Base-by-base conservation (phyloP, 1,284 basidiomycete genomes). In the Sporisorium scitamineum region DNA sequence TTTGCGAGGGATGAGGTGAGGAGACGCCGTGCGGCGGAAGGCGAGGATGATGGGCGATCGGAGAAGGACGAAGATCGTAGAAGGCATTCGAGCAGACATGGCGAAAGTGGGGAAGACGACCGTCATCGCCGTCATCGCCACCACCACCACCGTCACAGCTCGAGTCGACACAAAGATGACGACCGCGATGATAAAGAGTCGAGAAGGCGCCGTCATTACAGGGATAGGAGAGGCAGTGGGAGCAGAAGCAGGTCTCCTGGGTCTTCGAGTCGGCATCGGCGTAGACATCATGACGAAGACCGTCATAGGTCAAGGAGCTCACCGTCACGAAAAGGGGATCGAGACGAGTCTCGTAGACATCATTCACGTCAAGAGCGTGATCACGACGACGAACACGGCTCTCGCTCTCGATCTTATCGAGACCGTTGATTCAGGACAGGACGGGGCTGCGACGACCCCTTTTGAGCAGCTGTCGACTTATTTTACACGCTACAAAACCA, bases 1-100 rank as follows among this genome's bases (percentile, higher is more conserved):
- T 59, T 70, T 26, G 81, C 81, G 0, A 66, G 54, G n/a, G 61
- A 79, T 31, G 66, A 69, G 48, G 66, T 74, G 16, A 53, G 62
- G 55, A 61, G 59, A 20, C 50, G 63, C 14, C 61, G 63, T n/a
- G 53, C 59, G n/a, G 65, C 61, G 16, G 56, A 55, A 58, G 64
- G 71, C 60, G 61, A 80, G 60, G 54, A 59, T 22, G 61, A 63
- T 8, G 37, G 24, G 69, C 41, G 57, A 63, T 70, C 42, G 59
- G 34, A 52, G 37, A 45, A 29, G 32, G 54, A 58, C 2, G 59
- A n/a, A 8, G 55, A 58, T 8, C 42, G 39, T 4, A 14, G 32
- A 29, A 47, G 48, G 16, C 60, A 54, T 37, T 61, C 56, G 18
- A 58, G 61, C 41, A 31, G 63, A 22, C 55, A 44, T n/a, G 52